Base-by-base conservation (phyloP, 768 basidiomycete genomes). In the Suillus lakei region DNA sequence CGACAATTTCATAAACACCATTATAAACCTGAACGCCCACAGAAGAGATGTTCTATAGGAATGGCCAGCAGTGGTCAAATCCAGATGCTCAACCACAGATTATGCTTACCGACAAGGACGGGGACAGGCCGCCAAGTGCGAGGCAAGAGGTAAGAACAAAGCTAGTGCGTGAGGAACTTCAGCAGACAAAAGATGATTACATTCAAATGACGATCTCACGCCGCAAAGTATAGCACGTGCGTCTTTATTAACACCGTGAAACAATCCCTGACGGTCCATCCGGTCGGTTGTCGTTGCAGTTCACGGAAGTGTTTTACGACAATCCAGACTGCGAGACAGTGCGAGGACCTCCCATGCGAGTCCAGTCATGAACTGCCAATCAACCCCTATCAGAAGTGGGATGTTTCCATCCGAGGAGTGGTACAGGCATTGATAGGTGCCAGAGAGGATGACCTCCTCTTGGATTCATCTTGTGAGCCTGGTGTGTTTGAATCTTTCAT, bases 1-100 rank as follows among this genome's bases (percentile, higher is more conserved):
- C 1, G 5, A 3, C 6, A 1, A 26, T 26, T 26, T 6, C 5
- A 13, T 0, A 3, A 26, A 48, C 0, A 3, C 23, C 46, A 4
- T 48, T 1, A 26, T 48, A 21, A 13, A 48, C 3, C 46, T 48
- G n/a, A 5, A 15, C 13, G 26, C 23, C 46, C 23, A 26, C 23
- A 5, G 23, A 26, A 26, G 46, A 26, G 46, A 3, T 0, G 3
- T 48, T 48, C 46, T 48, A 26, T 48, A 26, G 13, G 3, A 48
- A 48, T 26, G 7, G 6, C 7, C 23, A 15, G 12, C 12, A 48
- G 23, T 13, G 46, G 23, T 26, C 6, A 26, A 1, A 15, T 48
- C 2, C 12, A 48, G 2, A 48, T 6, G 7, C n/a, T 48, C 46
- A 48, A 23, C 15, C 3, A 3, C 23, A 26, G 23, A 15, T 48